These are phyloP conservation scores for Termitomyces sp. DNA, from an alignment of 768 basidiomycete species.

Conservation along the genomic window DNA sequence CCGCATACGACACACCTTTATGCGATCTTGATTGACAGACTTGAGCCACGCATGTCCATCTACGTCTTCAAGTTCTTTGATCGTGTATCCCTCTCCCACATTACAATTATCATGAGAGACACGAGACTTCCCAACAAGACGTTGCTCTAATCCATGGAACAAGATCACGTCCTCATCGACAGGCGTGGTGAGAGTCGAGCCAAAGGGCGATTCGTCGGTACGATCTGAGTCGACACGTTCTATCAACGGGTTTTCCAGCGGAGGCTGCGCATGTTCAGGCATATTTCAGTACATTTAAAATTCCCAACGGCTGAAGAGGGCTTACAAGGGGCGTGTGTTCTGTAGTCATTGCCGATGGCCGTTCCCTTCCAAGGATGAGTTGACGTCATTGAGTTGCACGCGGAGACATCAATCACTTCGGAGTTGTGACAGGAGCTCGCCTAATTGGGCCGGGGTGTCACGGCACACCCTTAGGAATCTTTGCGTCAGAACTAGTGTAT, in stretches of 20 bases:
- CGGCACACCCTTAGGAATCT: no score
- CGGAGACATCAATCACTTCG: no score
- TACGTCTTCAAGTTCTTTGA: neutral
- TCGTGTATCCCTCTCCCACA: neutral
- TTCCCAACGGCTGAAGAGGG: neutral
- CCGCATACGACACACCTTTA: neutral
- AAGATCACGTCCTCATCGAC: conserved; percentile 27
- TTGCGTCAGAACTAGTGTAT: no score
- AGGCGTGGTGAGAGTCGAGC: conserved; percentile 36
- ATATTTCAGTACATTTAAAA: neutral
- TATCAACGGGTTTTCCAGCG: neutral
- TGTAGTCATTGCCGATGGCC: neutral
- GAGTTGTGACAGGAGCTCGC: no score
- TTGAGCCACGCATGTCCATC: neutral
- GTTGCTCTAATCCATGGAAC: conserved; percentile 11
- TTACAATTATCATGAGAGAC: neutral
- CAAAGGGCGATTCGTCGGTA: conserved; percentile 38
- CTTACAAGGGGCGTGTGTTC: neutral
- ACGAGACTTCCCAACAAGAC: conserved; percentile 4
- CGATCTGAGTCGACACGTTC: conserved; percentile 29
- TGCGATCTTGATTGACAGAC: neutral
- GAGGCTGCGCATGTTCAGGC: neutral
- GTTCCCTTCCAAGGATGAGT: neutral
- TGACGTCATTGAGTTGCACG: no score
- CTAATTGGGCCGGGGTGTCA: no score